These are phyloP conservation scores for Saccharomycopsis synnaedendra DNA, from an alignment of 805 yeast species.

Conservation along the genomic window DNA sequence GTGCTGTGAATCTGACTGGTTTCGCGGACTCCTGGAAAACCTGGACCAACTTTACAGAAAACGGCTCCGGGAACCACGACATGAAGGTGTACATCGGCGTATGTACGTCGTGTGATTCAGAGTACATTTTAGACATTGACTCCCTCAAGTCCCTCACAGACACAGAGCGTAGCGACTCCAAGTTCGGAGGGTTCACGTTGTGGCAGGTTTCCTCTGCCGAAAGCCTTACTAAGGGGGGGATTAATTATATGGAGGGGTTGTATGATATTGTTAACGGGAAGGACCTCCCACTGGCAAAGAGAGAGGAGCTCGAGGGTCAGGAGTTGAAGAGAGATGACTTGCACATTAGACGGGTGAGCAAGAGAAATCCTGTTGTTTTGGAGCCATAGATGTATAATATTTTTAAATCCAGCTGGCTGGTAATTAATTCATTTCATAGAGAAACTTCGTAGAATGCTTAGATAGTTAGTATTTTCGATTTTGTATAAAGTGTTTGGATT, in stretches of 20 bases:
- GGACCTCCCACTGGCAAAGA: neutral
- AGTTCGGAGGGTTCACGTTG: slow-evolving; percentile 12
- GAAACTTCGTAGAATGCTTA: too few relatives aligned
- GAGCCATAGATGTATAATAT: too few relatives aligned
- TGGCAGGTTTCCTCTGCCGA: slow-evolving; percentile 14
- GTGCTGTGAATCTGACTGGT: slow-evolving; percentile 28
- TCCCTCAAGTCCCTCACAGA: slow-evolving; percentile 1
- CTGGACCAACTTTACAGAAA: slow-evolving; percentile 38
- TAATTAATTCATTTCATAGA: too few relatives aligned
- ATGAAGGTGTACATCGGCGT: slow-evolving; percentile 51
- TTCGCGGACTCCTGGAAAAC: slow-evolving; percentile 34
- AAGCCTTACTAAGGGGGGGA: slow-evolving; percentile 1
- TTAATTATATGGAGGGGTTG: slow-evolving; percentile 12
- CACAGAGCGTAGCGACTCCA: neutral
- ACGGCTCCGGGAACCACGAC: slow-evolving; percentile 29
- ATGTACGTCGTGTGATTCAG: slow-evolving; percentile 47
- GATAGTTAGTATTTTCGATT: too few relatives aligned
- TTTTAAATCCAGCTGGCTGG: too few relatives aligned
- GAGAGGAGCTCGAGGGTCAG: too few relatives aligned
- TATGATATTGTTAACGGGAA: slow-evolving; percentile 8
- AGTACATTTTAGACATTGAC: slow-evolving; percentile 35
- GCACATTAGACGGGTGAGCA: too few relatives aligned
- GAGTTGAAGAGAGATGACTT: too few relatives aligned
- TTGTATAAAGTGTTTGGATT: too few relatives aligned
- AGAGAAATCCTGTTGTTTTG: too few relatives aligned